Base-by-base conservation (phyloP, 331 rosid species). In the Acacia concinna region DNA sequence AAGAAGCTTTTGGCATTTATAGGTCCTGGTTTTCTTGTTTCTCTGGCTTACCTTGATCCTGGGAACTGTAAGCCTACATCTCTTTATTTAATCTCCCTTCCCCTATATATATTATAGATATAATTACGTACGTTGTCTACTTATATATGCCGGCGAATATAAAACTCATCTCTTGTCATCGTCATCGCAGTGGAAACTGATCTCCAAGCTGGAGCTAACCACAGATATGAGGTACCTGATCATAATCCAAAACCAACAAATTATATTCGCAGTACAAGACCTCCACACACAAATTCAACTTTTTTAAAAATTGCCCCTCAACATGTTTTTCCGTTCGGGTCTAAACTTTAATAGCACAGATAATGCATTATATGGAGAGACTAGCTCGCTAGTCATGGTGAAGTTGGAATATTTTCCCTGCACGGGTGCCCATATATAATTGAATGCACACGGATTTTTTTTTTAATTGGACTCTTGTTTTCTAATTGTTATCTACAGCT, bases 401-500 rank as follows among this genome's bases (percentile, higher is more conserved):
- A 49, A 18, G 56, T 56, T 23, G 30, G 23, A 21, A 23, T 15
- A 56, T 8, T 21, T 56, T 56, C 30, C 31, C 0, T 56, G 30
- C 1, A 23, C 6, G 30, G 0, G 28, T 21, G 28, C 9, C 15
- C 31, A 8, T 54, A 9, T 56, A 23, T 56, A 56, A 21, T 56
- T 56, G 31, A 15, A 8, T 56, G 63, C 31, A 54, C n/a, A n/a
- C n/a, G n/a, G n/a, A n/a, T n/a, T n/a, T n/a, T n/a, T n/a, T n/a
- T n/a, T n/a, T n/a, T n/a, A n/a, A n/a, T n/a, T n/a, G n/a, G n/a
- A n/a, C n/a, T n/a, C n/a, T n/a, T n/a, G n/a, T n/a, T n/a, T n/a
- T n/a, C n/a, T n/a, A n/a, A n/a, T 46, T 68, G 21, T 28, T 11
- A 15, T 15, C 0, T 66, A 35, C 93, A 94, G 98, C 87, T 94